phyloP scores from a whole-genome alignment of 148 eudicot genomes.

The Vaccinium vitisidaea region DNA sequence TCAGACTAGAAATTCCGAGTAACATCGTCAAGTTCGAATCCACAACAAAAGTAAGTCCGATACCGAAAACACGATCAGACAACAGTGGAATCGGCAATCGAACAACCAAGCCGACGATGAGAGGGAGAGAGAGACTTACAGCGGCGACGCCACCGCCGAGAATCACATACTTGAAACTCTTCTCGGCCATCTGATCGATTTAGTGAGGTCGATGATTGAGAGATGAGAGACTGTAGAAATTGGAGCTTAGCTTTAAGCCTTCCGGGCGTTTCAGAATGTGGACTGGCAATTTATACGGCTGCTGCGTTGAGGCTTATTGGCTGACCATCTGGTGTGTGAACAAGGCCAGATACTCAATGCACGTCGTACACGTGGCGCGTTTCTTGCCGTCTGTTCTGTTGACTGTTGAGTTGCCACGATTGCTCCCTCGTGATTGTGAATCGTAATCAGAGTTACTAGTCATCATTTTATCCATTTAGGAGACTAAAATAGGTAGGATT shows the following conservation, averaged over 20 bases:
- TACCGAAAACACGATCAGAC: not conserved
- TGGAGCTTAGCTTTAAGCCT: not conserved
- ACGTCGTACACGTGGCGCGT: conserved; percentile 23
- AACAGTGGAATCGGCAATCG: not conserved
- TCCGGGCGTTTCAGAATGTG: not conserved
- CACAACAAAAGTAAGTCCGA: not conserved
- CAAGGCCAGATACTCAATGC: not conserved
- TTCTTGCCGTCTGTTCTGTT: conserved; percentile 9
- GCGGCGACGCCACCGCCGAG: conserved; percentile 94
- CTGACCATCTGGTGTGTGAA: not conserved
- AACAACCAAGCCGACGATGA: not conserved
- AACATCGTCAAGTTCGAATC: not conserved
- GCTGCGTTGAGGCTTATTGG: not conserved
- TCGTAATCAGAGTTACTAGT: not conserved
- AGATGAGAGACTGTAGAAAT: not conserved
- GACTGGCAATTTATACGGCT: not conserved
- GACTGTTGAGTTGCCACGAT: conserved; percentile 30
- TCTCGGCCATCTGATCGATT: conserved; percentile 60
- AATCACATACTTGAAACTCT: conserved; percentile 81
- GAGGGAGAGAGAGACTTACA: conserved; percentile 39
- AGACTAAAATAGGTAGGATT: too few species aligned
- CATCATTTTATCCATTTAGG: too few species aligned
- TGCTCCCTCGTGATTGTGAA: not conserved
- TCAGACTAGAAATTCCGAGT: not conserved
- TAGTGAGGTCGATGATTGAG: not conserved